Base-by-base conservation (phyloP, 495 filamentous ascomycete species). In the Chaetomium cochliodes region DNA sequence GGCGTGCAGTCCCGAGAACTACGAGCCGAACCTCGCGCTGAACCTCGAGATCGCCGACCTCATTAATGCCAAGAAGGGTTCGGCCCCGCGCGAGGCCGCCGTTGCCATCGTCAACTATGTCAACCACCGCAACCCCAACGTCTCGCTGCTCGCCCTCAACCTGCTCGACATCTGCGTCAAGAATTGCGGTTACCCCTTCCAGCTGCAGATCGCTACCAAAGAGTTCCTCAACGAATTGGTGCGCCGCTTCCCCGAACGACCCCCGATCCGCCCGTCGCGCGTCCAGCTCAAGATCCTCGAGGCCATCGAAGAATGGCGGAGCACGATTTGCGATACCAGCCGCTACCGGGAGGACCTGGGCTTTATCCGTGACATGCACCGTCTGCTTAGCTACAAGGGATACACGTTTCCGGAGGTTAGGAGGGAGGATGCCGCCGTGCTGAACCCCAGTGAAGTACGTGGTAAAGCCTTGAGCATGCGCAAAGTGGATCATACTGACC, bases 201-300 rank as follows among this genome's bases (percentile, higher is more conserved):
- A 98, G 66, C 87, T 98, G 46, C 94, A 98, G 78, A 97, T 98
- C 76, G 91, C 89, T 75, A 98, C 94, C 62, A 98, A 98, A 76
- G 94, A 98, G 70, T 98, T 98, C 71, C 85, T 98, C 62, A 98
- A 98, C 81, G 94, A 98, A 83, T 88, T 98, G 66, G 94, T 98
- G 30, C 88, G 94, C 63, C 85, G 93, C 59, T 98, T 98, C 73
- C 94, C 94, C 63, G 94, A 98, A 77, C 85, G 93, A 37, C 94
- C 94, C 51, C 91, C 93, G 13, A 82, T 93, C 65, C 88, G 94
- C 58, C 85, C 93, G 55, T 89, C 90, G 46, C 83, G 92, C 67
- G 92, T 96, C 53, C 94, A 98, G 79, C 82, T 87, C 74, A 90
- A 90, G 78, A 97, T 98, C 56, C 82, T 98, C 69, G 96, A 97